Evolutionary conservation across 73 alveolate genomes (phyloP).

Genomic region (Blepharisma stoltei): DNA sequence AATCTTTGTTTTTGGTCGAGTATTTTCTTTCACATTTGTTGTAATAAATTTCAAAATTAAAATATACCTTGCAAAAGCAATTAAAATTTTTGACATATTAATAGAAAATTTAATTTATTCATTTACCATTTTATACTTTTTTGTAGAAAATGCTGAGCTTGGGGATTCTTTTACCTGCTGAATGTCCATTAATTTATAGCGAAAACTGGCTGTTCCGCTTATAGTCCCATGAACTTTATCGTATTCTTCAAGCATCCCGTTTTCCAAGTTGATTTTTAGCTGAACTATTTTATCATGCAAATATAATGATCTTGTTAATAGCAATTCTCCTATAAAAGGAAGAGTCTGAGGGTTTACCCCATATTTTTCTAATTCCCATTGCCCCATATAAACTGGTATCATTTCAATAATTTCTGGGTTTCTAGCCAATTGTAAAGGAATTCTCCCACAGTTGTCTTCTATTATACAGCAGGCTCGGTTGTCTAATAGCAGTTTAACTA

Average conservation of each 20-base stretch:
- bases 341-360: neutral
- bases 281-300: neutral
- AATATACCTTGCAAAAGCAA: no score
- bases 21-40: neutral
- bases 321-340: neutral
- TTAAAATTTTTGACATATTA: no score
- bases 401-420: neutral
- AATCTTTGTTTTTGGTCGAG: neutral
- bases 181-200: neutral
- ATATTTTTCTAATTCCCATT: constrained; percentile 27
- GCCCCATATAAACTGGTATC: constrained; percentile 14
- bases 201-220: neutral
- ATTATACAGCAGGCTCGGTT: constrained; percentile 16
- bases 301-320: no score
- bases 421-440: constrained; percentile 2
- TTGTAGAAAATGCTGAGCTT: neutral
- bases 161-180: neutral
- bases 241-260: neutral
- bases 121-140: no score
- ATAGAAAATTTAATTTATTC: no score
- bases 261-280: neutral
- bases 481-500: constrained; percentile 1
- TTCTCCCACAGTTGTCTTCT: neutral
- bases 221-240: neutral
- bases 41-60: neutral